Evolutionary conservation across 2,329 filamentous ascomycete species (phyloP).

Genomic region (Xylariaceae sp.): DNA sequence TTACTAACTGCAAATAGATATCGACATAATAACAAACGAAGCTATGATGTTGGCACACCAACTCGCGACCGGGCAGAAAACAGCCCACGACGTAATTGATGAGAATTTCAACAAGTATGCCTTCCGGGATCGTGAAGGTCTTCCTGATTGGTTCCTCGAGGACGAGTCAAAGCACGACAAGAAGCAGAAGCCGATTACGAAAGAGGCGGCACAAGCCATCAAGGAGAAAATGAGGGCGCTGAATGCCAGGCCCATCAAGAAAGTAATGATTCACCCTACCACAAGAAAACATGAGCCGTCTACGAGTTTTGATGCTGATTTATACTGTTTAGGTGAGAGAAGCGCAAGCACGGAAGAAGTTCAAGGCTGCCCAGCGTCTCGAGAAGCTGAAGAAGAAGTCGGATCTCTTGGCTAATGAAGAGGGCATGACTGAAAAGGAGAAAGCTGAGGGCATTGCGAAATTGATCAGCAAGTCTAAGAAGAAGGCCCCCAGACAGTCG

Average conservation of each 20-base stretch:
- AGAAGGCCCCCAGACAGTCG: constrained; percentile 70
- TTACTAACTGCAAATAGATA: constrained; percentile 51
- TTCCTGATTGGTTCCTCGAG: constrained; percentile 97
- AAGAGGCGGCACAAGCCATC: constrained; percentile 83
- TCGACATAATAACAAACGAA: constrained; percentile 98
- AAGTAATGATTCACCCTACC: constrained; percentile 42
- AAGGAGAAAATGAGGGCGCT: constrained; percentile 82
- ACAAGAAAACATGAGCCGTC: background rate
- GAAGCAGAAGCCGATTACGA: constrained; percentile 80
- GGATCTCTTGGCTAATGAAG: constrained; percentile 81
- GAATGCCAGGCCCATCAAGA: constrained; percentile 56
- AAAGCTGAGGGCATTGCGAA: constrained; percentile 81
- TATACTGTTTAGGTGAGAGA: constrained; percentile 56
- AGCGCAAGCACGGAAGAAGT: constrained; percentile 93
- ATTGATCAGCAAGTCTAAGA: constrained; percentile 76
- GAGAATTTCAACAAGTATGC: constrained; percentile 91
- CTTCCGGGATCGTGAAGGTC: constrained; percentile 82
- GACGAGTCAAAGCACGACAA: constrained; percentile 83
- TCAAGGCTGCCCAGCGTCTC: constrained; percentile 81
- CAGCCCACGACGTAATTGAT: constrained; percentile 73
- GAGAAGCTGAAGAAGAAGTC: constrained; percentile 98
- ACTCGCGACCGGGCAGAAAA: constrained; percentile 80
- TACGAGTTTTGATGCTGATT: constrained; percentile 2
- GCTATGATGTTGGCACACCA: constrained; percentile 96
- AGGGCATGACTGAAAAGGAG: constrained; percentile 91